A percentile compares a stretch with the other conserved stretches of the same genome.
These are phyloP conservation scores for Carpinus viminea DNA, from an alignment of 306 rosid genomes.

Conservation along the genomic window DNA sequence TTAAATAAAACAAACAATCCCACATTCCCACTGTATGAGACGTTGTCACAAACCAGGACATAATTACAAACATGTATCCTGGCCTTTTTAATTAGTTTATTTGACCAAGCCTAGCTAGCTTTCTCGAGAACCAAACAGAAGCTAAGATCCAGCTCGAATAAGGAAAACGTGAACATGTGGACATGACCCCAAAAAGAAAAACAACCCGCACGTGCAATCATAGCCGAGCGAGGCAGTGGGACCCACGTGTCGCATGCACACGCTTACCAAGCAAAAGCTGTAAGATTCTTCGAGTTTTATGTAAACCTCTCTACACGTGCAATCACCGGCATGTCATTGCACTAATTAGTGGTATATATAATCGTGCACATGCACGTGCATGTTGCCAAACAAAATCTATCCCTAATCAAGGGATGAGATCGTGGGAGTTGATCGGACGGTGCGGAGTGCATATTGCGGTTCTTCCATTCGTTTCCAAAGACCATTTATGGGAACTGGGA, in stretches of 20 bases:
- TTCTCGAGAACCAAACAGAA: no score
- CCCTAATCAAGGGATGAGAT: neutral
- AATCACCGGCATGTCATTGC: slow-evolving; percentile 10
- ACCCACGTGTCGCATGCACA: neutral
- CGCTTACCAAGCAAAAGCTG: neutral
- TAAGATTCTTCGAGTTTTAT: neutral
- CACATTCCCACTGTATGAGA: no score
- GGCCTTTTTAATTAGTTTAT: no score
- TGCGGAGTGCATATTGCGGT: neutral
- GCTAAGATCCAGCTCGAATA: no score
- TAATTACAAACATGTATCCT: no score
- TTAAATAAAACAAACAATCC: no score
- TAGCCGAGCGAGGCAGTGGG: neutral
- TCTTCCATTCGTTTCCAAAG: neutral
- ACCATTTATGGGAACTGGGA: slow-evolving; percentile 1
- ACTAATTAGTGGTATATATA: neutral
- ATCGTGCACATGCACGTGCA: neutral
- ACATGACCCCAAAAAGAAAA: neutral
- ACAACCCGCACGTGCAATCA: slow-evolving; percentile 4
- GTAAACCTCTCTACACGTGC: neutral
- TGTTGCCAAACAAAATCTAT: neutral
- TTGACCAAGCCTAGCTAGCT: no score
- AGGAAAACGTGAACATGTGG: no score
- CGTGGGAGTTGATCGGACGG: neutral
- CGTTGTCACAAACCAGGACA: no score